Percentiles rank a stretch among this genome's conserved stretches.
These are phyloP conservation scores for Capsicum rhomboideum DNA, from an alignment of 257 asterid species.

Conservation along the genomic window DNA sequence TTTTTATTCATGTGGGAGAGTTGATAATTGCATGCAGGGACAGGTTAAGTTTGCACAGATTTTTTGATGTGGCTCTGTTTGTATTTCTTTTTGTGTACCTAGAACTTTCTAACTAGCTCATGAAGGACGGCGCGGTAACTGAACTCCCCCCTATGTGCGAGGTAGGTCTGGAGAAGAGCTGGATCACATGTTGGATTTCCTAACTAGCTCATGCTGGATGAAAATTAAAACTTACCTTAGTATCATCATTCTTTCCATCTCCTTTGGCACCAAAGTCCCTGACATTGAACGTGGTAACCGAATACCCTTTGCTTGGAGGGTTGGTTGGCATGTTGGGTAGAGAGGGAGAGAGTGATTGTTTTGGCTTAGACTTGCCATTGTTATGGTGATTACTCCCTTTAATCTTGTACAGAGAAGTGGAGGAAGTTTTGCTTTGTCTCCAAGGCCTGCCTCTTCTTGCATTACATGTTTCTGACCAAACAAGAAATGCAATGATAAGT, in stretches of 20 bases:
- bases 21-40: too few species aligned
- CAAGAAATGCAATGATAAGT: conserved; percentile 25
- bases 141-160: not conserved
- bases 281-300: conserved; percentile 23
- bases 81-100: not conserved
- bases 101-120: not conserved
- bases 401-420: conserved; percentile 42
- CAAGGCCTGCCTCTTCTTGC: conserved; percentile 58
- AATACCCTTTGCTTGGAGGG: not conserved
- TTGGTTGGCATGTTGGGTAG: not conserved
- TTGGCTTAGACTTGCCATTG: too few species aligned
- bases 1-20: not conserved
- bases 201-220: not conserved
- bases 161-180: not conserved
- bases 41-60: not conserved
- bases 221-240: conserved; percentile 46
- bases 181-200: not conserved
- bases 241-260: conserved; percentile 80
- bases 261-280: conserved; percentile 85
- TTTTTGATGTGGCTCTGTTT: not conserved
- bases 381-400: too few species aligned
- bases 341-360: too few species aligned
- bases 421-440: conserved; percentile 24
- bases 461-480: conserved; percentile 49
- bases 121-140: not conserved